phyloP scores from a whole-genome alignment of 345 rosid species.

The Adansonia digitata region DNA sequence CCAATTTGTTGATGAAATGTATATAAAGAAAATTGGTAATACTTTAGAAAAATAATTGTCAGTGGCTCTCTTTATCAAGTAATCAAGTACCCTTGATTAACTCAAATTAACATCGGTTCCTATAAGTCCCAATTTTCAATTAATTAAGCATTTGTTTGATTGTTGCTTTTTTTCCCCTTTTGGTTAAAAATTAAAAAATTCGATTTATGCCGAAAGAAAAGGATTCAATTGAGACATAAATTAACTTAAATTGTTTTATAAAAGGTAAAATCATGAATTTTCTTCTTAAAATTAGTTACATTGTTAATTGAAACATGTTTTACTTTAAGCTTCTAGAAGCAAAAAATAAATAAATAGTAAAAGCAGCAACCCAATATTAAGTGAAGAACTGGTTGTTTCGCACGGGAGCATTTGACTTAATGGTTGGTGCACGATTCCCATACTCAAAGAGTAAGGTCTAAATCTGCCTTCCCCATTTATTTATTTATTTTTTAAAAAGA shows the following conservation, averaged over 20 bases:
- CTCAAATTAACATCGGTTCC: neutral
- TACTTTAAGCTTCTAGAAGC: too few species aligned
- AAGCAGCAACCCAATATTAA: too few species aligned
- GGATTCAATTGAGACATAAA: neutral
- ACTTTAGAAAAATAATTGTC: neutral
- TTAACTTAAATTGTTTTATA: neutral
- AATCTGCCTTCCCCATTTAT: too few species aligned
- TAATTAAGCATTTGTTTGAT: neutral
- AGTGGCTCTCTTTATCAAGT: neutral
- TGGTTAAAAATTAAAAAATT: neutral
- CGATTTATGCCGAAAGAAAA: too few species aligned
- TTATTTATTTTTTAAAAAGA: too few species aligned
- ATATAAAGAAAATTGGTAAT: neutral
- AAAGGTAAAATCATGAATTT: neutral
- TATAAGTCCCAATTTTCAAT: neutral
- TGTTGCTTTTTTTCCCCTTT: neutral
- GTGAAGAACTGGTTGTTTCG: neutral
- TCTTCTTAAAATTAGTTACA: neutral
- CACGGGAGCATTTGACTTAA: neutral
- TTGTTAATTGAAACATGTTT: too few species aligned
- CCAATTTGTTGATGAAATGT: neutral
- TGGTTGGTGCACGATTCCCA: neutral
- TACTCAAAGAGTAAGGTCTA: too few species aligned
- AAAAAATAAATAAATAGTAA: too few species aligned
- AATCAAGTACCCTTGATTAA: neutral